phyloP scores from a whole-genome alignment of 257 asterid species.

The Fraxinus excelsior region DNA sequence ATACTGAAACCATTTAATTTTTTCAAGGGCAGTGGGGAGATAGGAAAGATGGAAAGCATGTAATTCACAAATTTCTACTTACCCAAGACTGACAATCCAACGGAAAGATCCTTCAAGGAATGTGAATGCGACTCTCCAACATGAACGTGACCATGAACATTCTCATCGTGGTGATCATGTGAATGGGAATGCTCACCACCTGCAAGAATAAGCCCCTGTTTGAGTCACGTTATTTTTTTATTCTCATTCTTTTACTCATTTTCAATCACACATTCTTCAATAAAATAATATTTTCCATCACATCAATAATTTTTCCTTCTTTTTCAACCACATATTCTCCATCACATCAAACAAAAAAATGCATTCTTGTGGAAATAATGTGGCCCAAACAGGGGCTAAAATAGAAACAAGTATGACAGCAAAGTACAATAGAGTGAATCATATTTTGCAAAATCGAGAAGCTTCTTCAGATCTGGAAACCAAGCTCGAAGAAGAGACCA shows the following conservation, averaged over 20 bases:
- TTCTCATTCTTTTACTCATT: no score
- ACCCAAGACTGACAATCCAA: conserved; percentile 90
- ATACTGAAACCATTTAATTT: neutral
- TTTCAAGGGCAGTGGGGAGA: neutral
- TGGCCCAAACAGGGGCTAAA: no score
- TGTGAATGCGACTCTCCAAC: conserved; percentile 81
- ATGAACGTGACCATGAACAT: conserved; percentile 52
- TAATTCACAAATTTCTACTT: conserved; percentile 29
- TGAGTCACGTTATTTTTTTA: no score
- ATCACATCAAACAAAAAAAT: no score
- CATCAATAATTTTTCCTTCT: no score
- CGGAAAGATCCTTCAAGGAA: conserved; percentile 83
- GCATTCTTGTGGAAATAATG: no score
- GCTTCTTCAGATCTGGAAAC: conserved; percentile 12
- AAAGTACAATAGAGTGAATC: conserved; percentile 15
- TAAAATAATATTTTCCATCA: no score
- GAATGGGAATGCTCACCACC: conserved; percentile 90
- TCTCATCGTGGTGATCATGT: conserved; percentile 63
- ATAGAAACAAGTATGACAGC: conserved; percentile 12
- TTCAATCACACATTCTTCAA: no score
- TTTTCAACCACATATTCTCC: no score
- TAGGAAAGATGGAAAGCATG: neutral
- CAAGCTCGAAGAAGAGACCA: conserved; percentile 17
- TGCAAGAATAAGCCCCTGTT: conserved; percentile 49
- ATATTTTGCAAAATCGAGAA: conserved; percentile 6